These are phyloP conservation scores for Hymenoscyphus occultus DNA, from an alignment of 2,329 filamentous ascomycete genomes.

Conservation along the genomic window DNA sequence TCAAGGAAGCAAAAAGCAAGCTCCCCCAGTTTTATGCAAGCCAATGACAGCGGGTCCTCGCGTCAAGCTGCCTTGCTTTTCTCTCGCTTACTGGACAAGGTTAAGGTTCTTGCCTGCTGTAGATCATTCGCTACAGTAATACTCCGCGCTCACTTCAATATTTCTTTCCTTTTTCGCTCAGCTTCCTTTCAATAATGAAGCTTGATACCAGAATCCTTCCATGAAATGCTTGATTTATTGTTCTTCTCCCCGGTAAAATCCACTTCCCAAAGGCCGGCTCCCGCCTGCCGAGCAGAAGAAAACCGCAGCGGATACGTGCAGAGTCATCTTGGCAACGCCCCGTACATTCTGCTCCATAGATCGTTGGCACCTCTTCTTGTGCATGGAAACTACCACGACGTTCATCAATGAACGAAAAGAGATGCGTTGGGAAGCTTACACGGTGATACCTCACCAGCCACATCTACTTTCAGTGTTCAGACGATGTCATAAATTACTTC, in stretches of 20 bases:
- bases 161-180: neutral
- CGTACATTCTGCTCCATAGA: neutral
- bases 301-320: neutral
- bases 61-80: constrained; percentile 5
- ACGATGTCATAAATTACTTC: neutral
- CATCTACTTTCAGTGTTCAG: neutral
- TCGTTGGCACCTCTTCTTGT: neutral
- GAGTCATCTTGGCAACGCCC: neutral
- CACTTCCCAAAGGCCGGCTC: constrained; percentile 4
- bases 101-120: constrained; percentile 1
- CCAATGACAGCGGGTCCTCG: constrained; percentile 1
- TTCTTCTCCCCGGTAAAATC: neutral
- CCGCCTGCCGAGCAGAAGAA: constrained; percentile 1
- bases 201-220: neutral
- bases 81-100: neutral
- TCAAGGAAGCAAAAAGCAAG: neutral
- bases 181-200: neutral
- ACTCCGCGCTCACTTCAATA: neutral
- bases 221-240: neutral
- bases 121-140: neutral
- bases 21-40: neutral
- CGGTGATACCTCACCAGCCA: neutral
- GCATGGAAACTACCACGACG: neutral
- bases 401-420: neutral
- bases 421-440: neutral